These are phyloP conservation scores for Neostapfia colusana DNA, from an alignment of 176 grass and related monocot genomes.

Conservation along the genomic window DNA sequence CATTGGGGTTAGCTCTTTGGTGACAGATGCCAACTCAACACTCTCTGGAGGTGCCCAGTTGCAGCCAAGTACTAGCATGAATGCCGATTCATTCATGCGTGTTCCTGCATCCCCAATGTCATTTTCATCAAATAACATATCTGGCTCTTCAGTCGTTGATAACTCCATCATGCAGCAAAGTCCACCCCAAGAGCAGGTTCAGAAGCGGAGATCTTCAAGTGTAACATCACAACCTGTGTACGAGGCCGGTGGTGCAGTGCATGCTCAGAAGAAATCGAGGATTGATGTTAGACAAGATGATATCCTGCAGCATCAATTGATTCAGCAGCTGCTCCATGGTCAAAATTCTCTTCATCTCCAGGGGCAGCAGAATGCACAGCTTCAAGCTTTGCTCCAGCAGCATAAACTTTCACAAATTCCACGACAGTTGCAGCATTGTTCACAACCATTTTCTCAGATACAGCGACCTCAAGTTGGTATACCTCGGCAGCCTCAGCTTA, in stretches of 20 bases:
- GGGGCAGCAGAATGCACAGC: constrained; percentile 65
- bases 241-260: constrained; percentile 37
- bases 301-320: constrained; percentile 64
- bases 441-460: constrained; percentile 71
- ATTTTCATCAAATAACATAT: constrained; percentile 98
- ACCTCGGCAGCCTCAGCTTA: constrained; percentile 61
- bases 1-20: constrained; percentile 87
- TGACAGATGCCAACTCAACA: constrained; percentile 86
- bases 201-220: constrained; percentile 75
- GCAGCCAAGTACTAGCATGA: constrained; percentile 84
- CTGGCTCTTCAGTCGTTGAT: constrained; percentile 90
- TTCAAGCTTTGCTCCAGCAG: constrained; percentile 80
- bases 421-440: constrained; percentile 70
- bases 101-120: constrained; percentile 97
- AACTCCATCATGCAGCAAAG: constrained; percentile 85
- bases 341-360: constrained; percentile 60
- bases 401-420: constrained; percentile 69
- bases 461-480: constrained; percentile 56
- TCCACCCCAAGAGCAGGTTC: constrained; percentile 68
- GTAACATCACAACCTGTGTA: constrained; percentile 76
- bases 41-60: constrained; percentile 79
- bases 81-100: constrained; percentile 84
- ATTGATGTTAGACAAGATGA: constrained; percentile 71
- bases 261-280: constrained; percentile 80
- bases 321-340: constrained; percentile 72